Base-by-base conservation (phyloP, 164 flowering plant species). In the Umbellularia californica region DNA sequence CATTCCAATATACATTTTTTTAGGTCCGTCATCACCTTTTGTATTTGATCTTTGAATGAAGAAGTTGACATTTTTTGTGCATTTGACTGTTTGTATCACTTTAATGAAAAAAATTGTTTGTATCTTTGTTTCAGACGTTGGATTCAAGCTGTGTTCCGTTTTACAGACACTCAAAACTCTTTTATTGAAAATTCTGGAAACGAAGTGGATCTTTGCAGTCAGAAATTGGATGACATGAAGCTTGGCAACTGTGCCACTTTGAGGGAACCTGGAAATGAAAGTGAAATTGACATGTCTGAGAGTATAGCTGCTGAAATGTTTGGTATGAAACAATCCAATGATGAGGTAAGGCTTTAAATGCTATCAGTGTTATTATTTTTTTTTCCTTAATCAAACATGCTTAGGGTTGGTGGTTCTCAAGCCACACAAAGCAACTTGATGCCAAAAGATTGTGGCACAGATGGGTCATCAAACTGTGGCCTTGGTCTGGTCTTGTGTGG, bases 271-370 rank as follows among this genome's bases (percentile, higher is more conserved):
- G 74, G 30, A 33, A 69, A 82, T 22, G 82, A 76, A 50, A 52
- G 58, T 74, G 97, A 87, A 28, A 74, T 92, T 75, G 97, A 92
- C 79, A 82, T 92, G 52, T 90, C 97, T 30, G 98, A 91, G 52
- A 88, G 94, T 75, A 73, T 93, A 76, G 94, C 89, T 13, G 58
- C 76, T 69, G 97, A 91, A 60, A 92, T 95, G 95, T 95, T 95
- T 84, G 95, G 92, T 55, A 71, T 83, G 69, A 76, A 84, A 73
- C 77, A 87, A 67, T 80, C 86, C 14, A 68, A 75, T 62, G 83
- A 87, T 77, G 97, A 95, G 93, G 98, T 90, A 79, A 74, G 66
- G 41, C 28, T n/a, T 35, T 72, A 27, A n/a, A 20, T 14, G 12
- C 60, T 55, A 55, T 55, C n/a, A 41, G 47, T 41, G 47, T 41